Evolutionary conservation across 2,329 filamentous ascomycete genomes (phyloP).

Genomic region (Clonostachys sp.): DNA sequence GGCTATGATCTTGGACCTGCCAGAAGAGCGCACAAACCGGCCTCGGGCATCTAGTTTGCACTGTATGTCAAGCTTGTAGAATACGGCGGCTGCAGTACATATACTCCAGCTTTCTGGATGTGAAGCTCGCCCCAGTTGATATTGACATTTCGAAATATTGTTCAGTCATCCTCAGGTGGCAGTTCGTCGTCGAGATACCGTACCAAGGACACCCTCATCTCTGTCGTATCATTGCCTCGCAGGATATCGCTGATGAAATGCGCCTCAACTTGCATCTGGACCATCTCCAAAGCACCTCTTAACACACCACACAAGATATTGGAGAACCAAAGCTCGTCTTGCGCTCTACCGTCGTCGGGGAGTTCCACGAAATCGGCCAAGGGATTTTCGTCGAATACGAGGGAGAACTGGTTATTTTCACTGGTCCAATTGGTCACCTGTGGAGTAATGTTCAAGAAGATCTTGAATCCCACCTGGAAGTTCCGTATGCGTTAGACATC

Average conservation of each 20-base stretch:
- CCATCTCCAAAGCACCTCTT: constrained; percentile 91
- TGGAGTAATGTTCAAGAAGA: constrained; percentile 95
- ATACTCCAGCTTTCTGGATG: neutral
- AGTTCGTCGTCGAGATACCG: constrained; percentile 97
- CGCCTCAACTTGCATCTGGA: constrained; percentile 98
- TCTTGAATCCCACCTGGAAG: constrained; percentile 88
- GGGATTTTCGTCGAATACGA: constrained; percentile 96
- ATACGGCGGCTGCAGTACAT: neutral
- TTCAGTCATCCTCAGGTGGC: constrained; percentile 89
- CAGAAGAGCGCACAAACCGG: no score
- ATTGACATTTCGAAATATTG: neutral
- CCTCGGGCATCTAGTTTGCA: no score
- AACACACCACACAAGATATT: constrained; percentile 95
- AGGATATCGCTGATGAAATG: constrained; percentile 94
- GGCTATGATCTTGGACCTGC: neutral
- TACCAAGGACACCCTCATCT: constrained; percentile 90
- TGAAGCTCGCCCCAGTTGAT: neutral
- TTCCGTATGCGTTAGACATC: neutral
- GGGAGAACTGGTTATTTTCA: constrained; percentile 93
- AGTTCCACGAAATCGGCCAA: constrained; percentile 96
- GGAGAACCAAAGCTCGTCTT: constrained; percentile 97
- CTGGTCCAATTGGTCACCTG: constrained; percentile 92
- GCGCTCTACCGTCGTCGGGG: constrained; percentile 89
- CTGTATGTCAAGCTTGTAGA: neutral
- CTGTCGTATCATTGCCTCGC: constrained; percentile 90